phyloP scores from a whole-genome alignment of 192 early-diverging fungal species.

The Pilaira anomala region DNA sequence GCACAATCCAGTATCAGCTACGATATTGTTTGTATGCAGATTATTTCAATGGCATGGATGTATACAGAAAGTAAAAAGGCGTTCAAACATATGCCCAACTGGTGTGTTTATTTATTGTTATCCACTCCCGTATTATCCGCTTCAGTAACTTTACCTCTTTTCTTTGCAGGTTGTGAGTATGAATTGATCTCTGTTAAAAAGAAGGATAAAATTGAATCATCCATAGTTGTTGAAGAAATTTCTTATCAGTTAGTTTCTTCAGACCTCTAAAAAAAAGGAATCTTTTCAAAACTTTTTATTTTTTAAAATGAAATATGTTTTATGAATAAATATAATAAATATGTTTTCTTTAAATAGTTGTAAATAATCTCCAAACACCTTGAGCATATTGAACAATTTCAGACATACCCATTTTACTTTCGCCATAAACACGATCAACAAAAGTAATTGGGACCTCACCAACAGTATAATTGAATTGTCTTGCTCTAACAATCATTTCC shows the following conservation, averaged over 20 bases:
- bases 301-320: not conserved
- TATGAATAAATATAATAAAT: not conserved
- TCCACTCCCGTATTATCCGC: constrained; percentile 17
- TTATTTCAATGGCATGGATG: constrained; percentile 24
- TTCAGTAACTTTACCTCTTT: constrained; percentile 29
- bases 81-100: not conserved
- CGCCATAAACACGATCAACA: constrained; percentile 97
- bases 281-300: too few relatives aligned
- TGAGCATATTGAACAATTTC: constrained; percentile 94
- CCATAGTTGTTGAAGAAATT: too few relatives aligned
- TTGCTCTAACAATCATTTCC: constrained; percentile 99
- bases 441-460: constrained; percentile 97
- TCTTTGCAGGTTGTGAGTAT: constrained; percentile 24
- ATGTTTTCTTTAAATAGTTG: constrained; percentile 49
- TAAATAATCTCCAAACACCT: constrained; percentile 83
- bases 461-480: constrained; percentile 83
- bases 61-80: not conserved
- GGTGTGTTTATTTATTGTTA: not conserved
- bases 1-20: constrained; percentile 35
- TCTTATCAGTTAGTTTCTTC: too few relatives aligned
- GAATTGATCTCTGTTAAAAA: not conserved
- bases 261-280: too few relatives aligned
- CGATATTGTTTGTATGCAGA: constrained; percentile 22
- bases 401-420: constrained; percentile 91
- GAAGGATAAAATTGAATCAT: too few relatives aligned